Base-by-base conservation (phyloP, 164 flowering plant species). In the Platanus orientalis region DNA sequence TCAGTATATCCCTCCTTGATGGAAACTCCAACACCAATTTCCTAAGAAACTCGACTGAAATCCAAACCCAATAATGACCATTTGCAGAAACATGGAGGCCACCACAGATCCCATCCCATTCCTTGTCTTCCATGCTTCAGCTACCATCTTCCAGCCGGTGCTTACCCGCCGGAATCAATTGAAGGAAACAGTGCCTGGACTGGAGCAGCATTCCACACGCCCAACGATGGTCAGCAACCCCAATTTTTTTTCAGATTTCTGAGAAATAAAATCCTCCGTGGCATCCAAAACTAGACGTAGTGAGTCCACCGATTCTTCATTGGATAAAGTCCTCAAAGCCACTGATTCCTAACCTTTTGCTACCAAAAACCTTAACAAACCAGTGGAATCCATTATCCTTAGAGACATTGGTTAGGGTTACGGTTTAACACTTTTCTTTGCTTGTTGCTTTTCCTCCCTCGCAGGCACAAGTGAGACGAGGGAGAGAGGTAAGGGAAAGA, bases 151-250 rank as follows among this genome's bases (percentile, higher is more conserved):
- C 60, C 72, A 29, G 45, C 70, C n/a, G 63, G 72, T 21, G 32
- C 63, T 25, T 69, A 63, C 49, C 57, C 62, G 0, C 57, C 72
- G 39, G 44, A 54, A 19, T 71, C 73, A 14, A 32, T 51, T 9
- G 67, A 60, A 10, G 75, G 75, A 36, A 81, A 69, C 67, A 81
- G 23, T 1, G 76, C 83, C 56, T 81, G n/a, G n/a, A n/a, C n/a
- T n/a, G 75, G 4, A 84, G 67, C 68, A 83, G 55, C 63, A 71
- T 60, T 39, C 75, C 83, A 28, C 84, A 78, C 2, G 86, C 83
- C 92, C 89, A 87, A 48, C 89, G 61, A 73, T 65, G 74, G 67
- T 84, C 89, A 30, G 82, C 63, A n/a, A 79, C 21, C 62, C 80
- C 80, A 6, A 26, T 67, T 39, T 69, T n/a, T n/a, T 73, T 13